Evolutionary conservation across 2,329 filamentous ascomycete species (phyloP).

Genomic region (Mycocentrospora acerina): DNA sequence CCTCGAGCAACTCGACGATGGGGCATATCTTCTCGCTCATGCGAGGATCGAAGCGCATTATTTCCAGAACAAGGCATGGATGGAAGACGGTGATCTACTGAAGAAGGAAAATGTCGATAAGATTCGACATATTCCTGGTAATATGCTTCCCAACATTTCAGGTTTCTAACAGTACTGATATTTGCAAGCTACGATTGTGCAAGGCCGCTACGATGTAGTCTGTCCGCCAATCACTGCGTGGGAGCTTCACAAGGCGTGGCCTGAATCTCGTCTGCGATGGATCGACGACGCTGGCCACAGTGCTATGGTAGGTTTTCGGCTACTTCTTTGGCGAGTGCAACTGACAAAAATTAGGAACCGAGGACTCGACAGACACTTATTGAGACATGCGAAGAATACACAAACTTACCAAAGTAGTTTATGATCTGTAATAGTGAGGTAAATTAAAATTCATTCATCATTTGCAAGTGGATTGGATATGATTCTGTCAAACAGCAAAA

Average conservation of each 20-base stretch:
- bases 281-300: slow-evolving; percentile 39
- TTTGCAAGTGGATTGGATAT: too few species aligned
- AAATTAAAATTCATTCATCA: too few species aligned
- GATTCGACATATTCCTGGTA: slow-evolving; percentile 40
- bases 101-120: slow-evolving; percentile 35
- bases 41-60: slow-evolving; percentile 49
- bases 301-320: slow-evolving; percentile 15
- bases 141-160: neutral
- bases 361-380: slow-evolving; percentile 27
- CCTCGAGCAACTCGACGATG: slow-evolving; percentile 32
- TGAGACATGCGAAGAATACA: slow-evolving; percentile 28
- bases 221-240: slow-evolving; percentile 48
- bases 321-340: neutral
- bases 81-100: slow-evolving; percentile 47
- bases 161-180: neutral
- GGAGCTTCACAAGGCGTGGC: slow-evolving; percentile 46
- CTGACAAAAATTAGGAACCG: slow-evolving; percentile 22
- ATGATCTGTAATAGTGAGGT: too few species aligned
- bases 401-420: neutral
- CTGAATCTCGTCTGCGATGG: slow-evolving; percentile 36
- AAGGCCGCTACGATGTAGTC: slow-evolving; percentile 51
- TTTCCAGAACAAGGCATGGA: slow-evolving; percentile 45
- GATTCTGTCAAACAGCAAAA: too few species aligned
- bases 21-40: slow-evolving; percentile 35
- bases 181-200: slow-evolving; percentile 40